Base-by-base conservation (phyloP, 441 rosid species). In the Euphorbia neoarborescens region DNA sequence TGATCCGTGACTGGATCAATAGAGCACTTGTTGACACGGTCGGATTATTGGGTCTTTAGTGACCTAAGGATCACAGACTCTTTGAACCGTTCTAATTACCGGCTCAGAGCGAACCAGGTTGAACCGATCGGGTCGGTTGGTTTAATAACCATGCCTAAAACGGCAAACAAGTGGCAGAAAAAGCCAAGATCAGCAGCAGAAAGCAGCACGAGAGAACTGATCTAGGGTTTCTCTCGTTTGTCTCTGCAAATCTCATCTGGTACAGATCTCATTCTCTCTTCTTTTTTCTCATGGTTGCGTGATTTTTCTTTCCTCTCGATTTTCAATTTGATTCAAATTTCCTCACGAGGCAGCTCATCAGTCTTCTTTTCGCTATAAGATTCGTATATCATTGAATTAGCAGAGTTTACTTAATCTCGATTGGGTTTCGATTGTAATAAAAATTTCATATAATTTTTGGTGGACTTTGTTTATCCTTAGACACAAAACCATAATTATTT, bases 211-310 rank as follows among this genome's bases (percentile, higher is more conserved):
- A 42, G 19, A 48, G 38, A 37, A 25, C 69, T 48, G 44, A 58
- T 44, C 50, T 48, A 66, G 69, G 69, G 69, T 66, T 48, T 66
- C 22, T 66, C 15, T 27, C 24, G 30, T 7, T 46, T 42, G 42
- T 32, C 7, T 66, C 69, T 48, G 69, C 69, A 48, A 48, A 30
- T 50, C 17, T 30, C 69, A 6, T 66, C 42, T 14, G 69, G 69
- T 66, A 66, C 9, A 10, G 59, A 66, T 66, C 69, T 66, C n/a
- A 20, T 12, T 2, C n/a, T 30, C 11, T 19, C 3, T 19, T 48
- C 17, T 22, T n/a, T 7, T 10, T 27, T 48, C 3, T 2, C 20
- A 3, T 44, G 22, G 38, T 32, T 10, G 10, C 30, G 13, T 44
- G n/a, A 30, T 11, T 28, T 48, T n/a, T 19, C 1, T 13, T 7